These are phyloP conservation scores for Talaromyces sp. DNA, from an alignment of 2,329 filamentous ascomycete species.

Conservation along the genomic window DNA sequence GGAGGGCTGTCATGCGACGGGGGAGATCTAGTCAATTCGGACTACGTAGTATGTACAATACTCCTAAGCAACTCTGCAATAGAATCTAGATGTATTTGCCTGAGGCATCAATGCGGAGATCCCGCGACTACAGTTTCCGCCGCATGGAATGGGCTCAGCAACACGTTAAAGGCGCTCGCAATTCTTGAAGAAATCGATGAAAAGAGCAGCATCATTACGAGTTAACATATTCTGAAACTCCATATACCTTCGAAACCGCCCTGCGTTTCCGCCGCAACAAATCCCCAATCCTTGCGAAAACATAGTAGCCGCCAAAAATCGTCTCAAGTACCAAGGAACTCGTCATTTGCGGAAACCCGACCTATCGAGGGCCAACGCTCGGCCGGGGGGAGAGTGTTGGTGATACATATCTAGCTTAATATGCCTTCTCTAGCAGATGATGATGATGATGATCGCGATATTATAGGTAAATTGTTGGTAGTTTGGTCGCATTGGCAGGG, in stretches of 20 bases:
- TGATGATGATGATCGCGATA: constrained; percentile 18
- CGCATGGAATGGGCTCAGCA: neutral
- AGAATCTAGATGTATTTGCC: neutral
- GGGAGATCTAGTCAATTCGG: neutral
- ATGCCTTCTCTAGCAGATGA: constrained; percentile 33
- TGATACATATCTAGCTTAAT: neutral
- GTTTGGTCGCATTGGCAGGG: neutral
- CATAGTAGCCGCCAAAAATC: neutral
- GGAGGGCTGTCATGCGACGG: no score
- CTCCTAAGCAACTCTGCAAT: no score
- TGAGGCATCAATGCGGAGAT: constrained; percentile 15
- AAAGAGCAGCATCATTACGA: no score
- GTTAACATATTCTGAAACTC: no score
- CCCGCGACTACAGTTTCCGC: neutral
- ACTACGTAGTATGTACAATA: no score
- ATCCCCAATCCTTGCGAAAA: neutral
- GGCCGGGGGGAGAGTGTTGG: neutral
- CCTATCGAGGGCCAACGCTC: neutral
- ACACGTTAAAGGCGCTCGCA: neutral
- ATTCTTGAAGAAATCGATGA: neutral
- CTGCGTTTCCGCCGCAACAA: neutral
- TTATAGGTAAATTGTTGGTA: constrained; percentile 11
- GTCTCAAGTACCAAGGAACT: neutral
- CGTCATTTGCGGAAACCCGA: neutral
- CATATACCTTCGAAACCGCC: neutral